Evolutionary conservation across 257 asterid species (phyloP).

Genomic region (Solanum tacnaense): DNA sequence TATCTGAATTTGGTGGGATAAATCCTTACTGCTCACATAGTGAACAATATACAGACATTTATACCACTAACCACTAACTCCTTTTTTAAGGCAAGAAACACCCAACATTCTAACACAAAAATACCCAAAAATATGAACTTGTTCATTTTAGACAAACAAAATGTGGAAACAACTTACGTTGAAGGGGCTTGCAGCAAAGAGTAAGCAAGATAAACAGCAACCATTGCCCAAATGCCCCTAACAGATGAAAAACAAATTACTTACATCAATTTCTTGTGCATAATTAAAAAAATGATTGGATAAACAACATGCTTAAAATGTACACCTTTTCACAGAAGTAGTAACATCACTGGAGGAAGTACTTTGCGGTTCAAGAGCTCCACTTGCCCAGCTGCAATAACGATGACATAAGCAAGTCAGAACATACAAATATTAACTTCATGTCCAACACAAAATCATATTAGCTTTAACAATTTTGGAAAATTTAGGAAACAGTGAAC

Average conservation of each 20-base stretch:
- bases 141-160: not conserved
- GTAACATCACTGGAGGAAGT: conserved; percentile 41
- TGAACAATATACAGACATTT: not conserved
- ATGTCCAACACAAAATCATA: not conserved
- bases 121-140: not conserved
- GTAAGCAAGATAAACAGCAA: conserved; percentile 90
- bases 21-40: not conserved
- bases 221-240: conserved; percentile 96
- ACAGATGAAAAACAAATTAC: conserved; percentile 14
- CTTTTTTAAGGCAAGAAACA: not conserved
- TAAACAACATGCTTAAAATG: not conserved
- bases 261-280: not conserved
- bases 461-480: not conserved
- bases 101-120: not conserved
- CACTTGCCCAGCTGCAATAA: conserved; percentile 85
- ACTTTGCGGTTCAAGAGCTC: conserved; percentile 80
- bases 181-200: conserved; percentile 98
- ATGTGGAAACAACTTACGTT: conserved; percentile 49
- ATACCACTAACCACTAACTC: not conserved
- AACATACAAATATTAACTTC: not conserved
- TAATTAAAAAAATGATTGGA: not conserved
- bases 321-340: conserved; percentile 73
- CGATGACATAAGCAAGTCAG: not conserved
- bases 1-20: not conserved
- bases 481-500: not conserved